Base-by-base conservation (phyloP, 2,329 filamentous ascomycete genomes). In the Pseudogymnoascus sp. region DNA sequence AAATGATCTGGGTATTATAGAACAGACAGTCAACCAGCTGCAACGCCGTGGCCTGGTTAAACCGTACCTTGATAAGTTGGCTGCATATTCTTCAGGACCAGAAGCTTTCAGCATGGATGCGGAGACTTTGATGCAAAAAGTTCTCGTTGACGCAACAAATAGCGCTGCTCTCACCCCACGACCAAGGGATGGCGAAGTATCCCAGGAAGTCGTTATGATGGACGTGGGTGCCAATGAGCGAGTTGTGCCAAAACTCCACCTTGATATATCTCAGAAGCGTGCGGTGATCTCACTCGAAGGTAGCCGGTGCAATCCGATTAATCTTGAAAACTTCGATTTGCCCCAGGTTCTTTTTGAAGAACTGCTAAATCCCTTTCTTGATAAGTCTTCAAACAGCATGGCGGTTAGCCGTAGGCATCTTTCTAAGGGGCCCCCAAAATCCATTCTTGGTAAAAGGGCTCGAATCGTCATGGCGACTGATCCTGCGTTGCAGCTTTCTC, bases 1-100 rank as follows among this genome's bases (percentile, higher is more conserved):
- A 30, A 60, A 41, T 36, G 25, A 59, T 39, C 16, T 41, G 19
- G 49, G 61, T 35, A 52, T 62, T 30, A 30, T 60, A 19, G 55
- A 52, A 30, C 42, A 60, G 49, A 25, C 55, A 2, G 42, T 39
- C 52, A 25, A 30, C 25, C 61, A 62, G 19, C 42, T 59, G 49
- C 49, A 55, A 33, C n/a, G 49, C 16, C 49, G 49, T 9, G 49
- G 16, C 2, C 28, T 33, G 9, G 49, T 22, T 33, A 55, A 33
- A 11, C 28, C 49, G 2, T 55, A 55, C 28, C 49, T 55, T 19
- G 49, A 55, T 19, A 55, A 33, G 28, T 55, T 55, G 49, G 19
- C 49, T 12, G 16, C n/a, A 4, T 55, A 33, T 55, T 30, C 28
- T 55, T 33, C 49, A 1, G 28, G 11, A 19, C 25, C 16, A 19